Evolutionary conservation across 2,329 filamentous ascomycete species (phyloP), one percentile per base, ranked within the genome.

Genomic region (Diaporthe citri): DNA sequence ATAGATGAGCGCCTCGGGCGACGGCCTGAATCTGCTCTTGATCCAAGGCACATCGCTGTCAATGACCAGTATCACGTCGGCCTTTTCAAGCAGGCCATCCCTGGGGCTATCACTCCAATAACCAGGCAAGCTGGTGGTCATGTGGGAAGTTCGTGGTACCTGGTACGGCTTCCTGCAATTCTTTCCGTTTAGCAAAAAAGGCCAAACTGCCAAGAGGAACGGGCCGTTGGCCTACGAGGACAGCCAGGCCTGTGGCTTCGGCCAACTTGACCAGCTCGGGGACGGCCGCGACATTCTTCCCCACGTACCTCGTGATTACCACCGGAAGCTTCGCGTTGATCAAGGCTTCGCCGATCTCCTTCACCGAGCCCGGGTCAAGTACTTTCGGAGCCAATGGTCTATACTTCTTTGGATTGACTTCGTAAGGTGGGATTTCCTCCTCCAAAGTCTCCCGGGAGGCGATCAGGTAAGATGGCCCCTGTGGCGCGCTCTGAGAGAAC

Each of bases 1-100:
- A 74, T 90, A 87, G 73, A 93, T 88, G 75, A 87, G 89, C 2
- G 91, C 90, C 5, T 85, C 84, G 1, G 85, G 82, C 31, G 85
- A 87, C 1, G 92, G 92, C 73, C 88, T 88, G 83, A 89, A 92
- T 79, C 90, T 89, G 0, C 90, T 92, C 34, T 89, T 89, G 64
- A 93, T 92, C 91, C 91, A 93, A 0, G 92, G 92, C 1, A 93
- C 90, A 79, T 93, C 92, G 75, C 91, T 92, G 80, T 93, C 91
- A 28, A 92, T 83, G 15, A 93, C 89, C 13, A 93, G 79, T 66
- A 93, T 93, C 52, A 93, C 86, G 79, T 93, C 92, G 0, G 92
- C 91, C 0, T 88, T 88, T 75, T 85, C 87, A 80, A 93, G 90
- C 52, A 84, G 72, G 5, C 72, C 60, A 8, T 76, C 71, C 74